Percentiles rank a stretch among this genome's conserved stretches.
Conservation (phyloP, 1,284 basidiomycete species). For the Waitea zeae region DNA sequence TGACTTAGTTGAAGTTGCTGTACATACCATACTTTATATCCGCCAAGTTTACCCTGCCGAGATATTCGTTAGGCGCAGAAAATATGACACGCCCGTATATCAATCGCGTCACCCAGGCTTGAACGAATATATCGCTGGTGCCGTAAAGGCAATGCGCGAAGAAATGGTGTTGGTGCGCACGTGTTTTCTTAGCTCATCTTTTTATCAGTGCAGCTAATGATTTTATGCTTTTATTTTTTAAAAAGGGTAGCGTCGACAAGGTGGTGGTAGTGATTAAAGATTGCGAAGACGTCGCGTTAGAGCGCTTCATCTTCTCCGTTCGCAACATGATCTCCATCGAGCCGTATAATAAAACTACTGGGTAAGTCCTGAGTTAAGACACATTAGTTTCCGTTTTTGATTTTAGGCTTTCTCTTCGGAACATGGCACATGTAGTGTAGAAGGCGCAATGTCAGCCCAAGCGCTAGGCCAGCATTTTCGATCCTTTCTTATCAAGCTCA, state of each 20-base stretch:
- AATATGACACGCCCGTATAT: slow-evolving; percentile 80
- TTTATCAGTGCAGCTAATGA: too few species aligned
- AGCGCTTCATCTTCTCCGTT: slow-evolving; percentile 69
- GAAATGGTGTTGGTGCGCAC: slow-evolving; percentile 50
- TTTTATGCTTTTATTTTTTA: slow-evolving; percentile 5
- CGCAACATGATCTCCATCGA: slow-evolving; percentile 57
- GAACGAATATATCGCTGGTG: slow-evolving; percentile 75
- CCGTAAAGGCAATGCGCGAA: slow-evolving; percentile 56
- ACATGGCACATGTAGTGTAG: slow-evolving; percentile 27
- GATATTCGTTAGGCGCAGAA: slow-evolving; percentile 73
- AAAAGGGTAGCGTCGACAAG: slow-evolving; percentile 60
- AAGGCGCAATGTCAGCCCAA: slow-evolving; percentile 43
- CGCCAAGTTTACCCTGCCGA: slow-evolving; percentile 82
- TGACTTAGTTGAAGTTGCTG: slow-evolving; percentile 88
- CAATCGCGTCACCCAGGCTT: slow-evolving; percentile 82
- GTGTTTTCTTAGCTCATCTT: too few species aligned
- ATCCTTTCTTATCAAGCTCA: slow-evolving; percentile 73
- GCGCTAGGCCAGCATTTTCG: slow-evolving; percentile 67
- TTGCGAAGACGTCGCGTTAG: slow-evolving; percentile 54
- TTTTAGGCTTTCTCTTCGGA: too few species aligned
- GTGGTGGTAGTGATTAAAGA: slow-evolving; percentile 69
- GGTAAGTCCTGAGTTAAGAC: slow-evolving; percentile 21
- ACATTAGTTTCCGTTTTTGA: too few species aligned
- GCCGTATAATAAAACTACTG: slow-evolving; percentile 40
- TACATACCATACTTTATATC: slow-evolving; percentile 83